Percentiles rank a stretch among this genome's conserved stretches.
Evolutionary conservation across 192 early-diverging fungal genomes (phyloP).

Genomic region (Fimicolochytrium jonesii): DNA sequence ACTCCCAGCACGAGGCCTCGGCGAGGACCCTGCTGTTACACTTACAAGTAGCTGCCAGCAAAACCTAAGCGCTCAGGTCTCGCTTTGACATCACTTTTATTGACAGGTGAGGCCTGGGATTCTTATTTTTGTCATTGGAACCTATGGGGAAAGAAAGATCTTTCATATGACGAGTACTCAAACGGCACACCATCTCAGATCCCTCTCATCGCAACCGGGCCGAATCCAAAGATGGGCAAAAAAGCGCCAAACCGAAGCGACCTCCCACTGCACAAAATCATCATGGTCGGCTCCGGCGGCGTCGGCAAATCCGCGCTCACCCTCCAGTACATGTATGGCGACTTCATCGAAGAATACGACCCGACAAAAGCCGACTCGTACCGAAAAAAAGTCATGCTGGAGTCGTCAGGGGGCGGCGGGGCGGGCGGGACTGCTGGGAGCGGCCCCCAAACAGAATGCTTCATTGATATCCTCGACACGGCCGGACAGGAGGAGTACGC

Average conservation of each 20-base stretch:
- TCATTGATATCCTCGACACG: slow-evolving; percentile 88
- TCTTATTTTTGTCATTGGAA: no score
- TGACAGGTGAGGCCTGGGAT: no score
- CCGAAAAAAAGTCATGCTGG: slow-evolving; percentile 64
- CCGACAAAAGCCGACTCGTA: slow-evolving; percentile 91
- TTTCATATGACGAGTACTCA: no score
- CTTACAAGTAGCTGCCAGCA: no score
- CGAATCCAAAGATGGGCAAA: no score
- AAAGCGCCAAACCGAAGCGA: slow-evolving; percentile 54
- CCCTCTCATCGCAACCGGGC: no score
- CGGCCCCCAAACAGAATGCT: slow-evolving; percentile 70
- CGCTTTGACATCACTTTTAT: no score
- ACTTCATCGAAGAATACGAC: slow-evolving; percentile 93
- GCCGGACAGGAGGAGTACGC: slow-evolving; percentile 89
- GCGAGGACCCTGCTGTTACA: no score
- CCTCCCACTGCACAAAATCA: slow-evolving; percentile 81
- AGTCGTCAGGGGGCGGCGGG: neutral
- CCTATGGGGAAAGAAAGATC: no score
- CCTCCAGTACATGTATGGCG: slow-evolving; percentile 86
- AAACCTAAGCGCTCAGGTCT: no score
- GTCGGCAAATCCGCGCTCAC: slow-evolving; percentile 89
- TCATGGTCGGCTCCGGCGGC: slow-evolving; percentile 88
- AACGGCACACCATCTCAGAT: no score
- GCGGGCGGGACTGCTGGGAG: neutral
- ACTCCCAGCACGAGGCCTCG: no score